A percentile compares a stretch with the other conserved stretches of the same genome.
Conservation (phyloP, 202 grass and related monocot species). For the Setaria viridis region DNA sequence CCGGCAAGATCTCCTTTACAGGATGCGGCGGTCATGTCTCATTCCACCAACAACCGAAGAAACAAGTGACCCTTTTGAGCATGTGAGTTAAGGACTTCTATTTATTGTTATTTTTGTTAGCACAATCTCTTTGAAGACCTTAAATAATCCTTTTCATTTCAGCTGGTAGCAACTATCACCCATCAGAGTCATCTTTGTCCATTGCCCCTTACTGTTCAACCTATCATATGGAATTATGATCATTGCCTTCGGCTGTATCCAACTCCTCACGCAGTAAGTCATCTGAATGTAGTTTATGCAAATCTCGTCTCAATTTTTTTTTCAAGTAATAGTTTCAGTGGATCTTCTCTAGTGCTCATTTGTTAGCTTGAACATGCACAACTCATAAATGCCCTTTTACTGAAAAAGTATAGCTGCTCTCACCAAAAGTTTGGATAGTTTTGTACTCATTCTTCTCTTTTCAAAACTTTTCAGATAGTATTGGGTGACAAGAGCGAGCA, state of each 20-base stretch:
- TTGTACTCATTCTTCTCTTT: conserved; percentile 49
- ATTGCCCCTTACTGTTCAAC: conserved; percentile 90
- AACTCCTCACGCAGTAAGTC: conserved; percentile 81
- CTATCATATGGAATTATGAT: conserved; percentile 99
- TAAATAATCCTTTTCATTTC: conserved; percentile 54
- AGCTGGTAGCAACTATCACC: conserved; percentile 96
- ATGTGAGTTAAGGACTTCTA: conserved; percentile 52
- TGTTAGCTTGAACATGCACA: conserved; percentile 35
- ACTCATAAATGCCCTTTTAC: neutral
- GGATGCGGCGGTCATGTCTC: conserved; percentile 87
- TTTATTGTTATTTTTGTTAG: conserved; percentile 5
- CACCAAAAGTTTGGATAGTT: conserved; percentile 17
- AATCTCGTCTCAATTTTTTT: conserved; percentile 2
- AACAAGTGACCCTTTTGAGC: conserved; percentile 92
- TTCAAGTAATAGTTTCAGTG: neutral
- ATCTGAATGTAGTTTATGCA: conserved; percentile 33
- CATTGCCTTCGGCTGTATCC: conserved; percentile 95
- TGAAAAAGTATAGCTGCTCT: neutral
- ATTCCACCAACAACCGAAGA: conserved; percentile 85
- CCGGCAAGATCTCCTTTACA: conserved; percentile 96
- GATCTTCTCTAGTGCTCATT: conserved; percentile 26
- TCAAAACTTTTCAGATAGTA: conserved; percentile 81
- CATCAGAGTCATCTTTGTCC: conserved; percentile 99
- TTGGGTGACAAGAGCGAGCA: conserved; percentile 91
- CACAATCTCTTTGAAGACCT: conserved; percentile 2